Conservation (phyloP, 345 rosid species). For the Turritis glabra region DNA sequence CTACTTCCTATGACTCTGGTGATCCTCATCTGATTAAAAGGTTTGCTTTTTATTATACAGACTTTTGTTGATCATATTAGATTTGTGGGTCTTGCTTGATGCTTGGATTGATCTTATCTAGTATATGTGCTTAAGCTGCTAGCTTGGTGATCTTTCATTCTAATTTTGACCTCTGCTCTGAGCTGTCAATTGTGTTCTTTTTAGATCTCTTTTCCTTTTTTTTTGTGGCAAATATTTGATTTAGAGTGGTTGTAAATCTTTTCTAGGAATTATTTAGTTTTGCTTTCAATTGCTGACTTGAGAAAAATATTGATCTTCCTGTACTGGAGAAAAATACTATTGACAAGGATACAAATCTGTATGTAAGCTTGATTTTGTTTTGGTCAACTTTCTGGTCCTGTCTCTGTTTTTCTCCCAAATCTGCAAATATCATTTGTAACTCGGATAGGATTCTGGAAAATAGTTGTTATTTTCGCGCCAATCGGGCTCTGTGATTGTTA, state of each 20-base stretch:
- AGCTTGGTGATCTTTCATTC: not conserved
- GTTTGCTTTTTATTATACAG: conserved; percentile 1
- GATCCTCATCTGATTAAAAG: conserved; percentile 16
- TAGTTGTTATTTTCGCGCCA: not conserved
- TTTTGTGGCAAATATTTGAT: not conserved
- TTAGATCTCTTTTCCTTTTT: conserved; percentile 31
- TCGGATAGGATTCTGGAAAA: not conserved
- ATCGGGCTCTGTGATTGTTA: not conserved
- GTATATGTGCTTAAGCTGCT: too few relatives aligned
- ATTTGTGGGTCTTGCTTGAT: conserved; percentile 28
- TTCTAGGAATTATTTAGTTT: not conserved
- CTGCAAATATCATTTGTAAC: not conserved
- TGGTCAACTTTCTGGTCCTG: conserved; percentile 30
- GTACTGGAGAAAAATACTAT: not conserved
- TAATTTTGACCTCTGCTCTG: conserved; percentile 9
- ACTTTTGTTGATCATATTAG: not conserved
- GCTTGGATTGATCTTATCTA: conserved; percentile 3
- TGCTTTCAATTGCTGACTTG: not conserved
- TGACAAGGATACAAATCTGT: not conserved
- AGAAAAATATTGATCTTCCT: not conserved
- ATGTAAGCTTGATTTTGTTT: conserved; percentile 13
- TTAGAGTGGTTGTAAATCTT: not conserved
- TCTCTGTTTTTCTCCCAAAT: conserved; percentile 4
- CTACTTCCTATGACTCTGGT: conserved; percentile 20
- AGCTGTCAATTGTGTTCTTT: conserved; percentile 21